Conservation (phyloP, 148 eudicot species). For the Chenopodium quinoa region DNA sequence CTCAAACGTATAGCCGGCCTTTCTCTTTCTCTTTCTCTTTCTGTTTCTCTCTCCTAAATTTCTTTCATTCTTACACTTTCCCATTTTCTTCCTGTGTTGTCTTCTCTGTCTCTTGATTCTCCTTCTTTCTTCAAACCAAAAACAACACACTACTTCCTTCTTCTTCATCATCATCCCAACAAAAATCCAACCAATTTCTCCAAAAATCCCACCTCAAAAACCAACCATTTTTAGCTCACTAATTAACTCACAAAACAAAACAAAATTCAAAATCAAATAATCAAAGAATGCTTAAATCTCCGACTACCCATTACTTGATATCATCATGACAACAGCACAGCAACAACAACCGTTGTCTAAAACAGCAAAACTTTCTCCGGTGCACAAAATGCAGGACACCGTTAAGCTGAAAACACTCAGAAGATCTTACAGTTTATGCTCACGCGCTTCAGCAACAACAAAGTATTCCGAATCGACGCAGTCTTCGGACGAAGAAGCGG, state of each 20-base stretch:
- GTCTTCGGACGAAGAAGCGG: neutral
- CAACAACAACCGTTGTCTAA: no score
- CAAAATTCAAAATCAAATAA: neutral
- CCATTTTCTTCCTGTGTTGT: conserved; percentile 17
- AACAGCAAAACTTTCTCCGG: neutral
- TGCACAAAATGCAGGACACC: conserved; percentile 19
- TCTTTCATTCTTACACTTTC: conserved; percentile 6
- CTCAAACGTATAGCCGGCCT: conserved; percentile 6
- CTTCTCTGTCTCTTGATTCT: conserved; percentile 18
- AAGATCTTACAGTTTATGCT: conserved; percentile 25
- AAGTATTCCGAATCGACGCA: neutral
- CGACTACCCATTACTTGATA: conserved; percentile 10
- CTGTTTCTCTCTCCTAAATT: neutral
- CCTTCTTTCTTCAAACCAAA: conserved; percentile 26
- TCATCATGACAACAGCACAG: conserved; percentile 1
- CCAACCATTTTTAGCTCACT: neutral
- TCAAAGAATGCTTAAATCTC: conserved; percentile 16
- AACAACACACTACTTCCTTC: neutral
- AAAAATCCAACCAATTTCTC: neutral
- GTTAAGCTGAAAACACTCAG: conserved; percentile 29
- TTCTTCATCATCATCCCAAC: neutral
- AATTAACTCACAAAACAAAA: neutral
- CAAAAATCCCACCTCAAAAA: neutral
- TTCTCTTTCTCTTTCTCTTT: neutral
- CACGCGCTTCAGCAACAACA: neutral